These are phyloP conservation scores for Lepidopterella palustris DNA, from an alignment of 495 filamentous ascomycete genomes.

Conservation along the genomic window DNA sequence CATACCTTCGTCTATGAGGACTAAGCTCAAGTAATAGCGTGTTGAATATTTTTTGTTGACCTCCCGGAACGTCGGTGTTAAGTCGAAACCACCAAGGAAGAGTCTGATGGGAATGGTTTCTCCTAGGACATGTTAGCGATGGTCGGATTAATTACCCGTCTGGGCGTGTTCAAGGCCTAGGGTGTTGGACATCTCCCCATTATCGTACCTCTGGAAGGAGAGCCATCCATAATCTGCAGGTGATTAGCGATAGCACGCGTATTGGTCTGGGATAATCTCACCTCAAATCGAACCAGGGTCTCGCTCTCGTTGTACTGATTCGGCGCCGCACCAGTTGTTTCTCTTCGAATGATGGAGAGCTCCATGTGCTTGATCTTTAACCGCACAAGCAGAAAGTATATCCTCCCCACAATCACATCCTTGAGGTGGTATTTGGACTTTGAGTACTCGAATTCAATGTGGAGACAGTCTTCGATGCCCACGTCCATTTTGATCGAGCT, in stretches of 20 bases:
- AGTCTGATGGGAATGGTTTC: constrained; percentile 98
- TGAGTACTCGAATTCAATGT: constrained; percentile 99
- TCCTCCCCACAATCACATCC: constrained; percentile 97
- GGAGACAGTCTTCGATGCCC: constrained; percentile 97
- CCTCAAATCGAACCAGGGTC: constrained; percentile 95
- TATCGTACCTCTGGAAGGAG: constrained; percentile 74
- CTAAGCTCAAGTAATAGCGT: constrained; percentile 92
- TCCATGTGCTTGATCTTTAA: constrained; percentile 99
- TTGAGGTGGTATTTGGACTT: constrained; percentile 99
- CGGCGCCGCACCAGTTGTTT: constrained; percentile 96
- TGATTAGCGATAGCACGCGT: background rate
- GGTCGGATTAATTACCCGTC: constrained; percentile 4
- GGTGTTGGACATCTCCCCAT: background rate
- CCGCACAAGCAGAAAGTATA: constrained; percentile 96
- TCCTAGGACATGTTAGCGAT: constrained; percentile 44
- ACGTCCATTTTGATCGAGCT: constrained; percentile 99
- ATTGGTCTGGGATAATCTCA: constrained; percentile 32
- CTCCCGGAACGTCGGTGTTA: constrained; percentile 97
- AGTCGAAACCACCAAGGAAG: constrained; percentile 95
- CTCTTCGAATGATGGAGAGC: constrained; percentile 90
- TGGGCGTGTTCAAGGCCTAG: background rate
- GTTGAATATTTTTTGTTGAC: constrained; percentile 99
- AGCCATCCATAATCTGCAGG: constrained; percentile 93
- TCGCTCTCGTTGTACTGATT: constrained; percentile 99
- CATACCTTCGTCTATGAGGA: constrained; percentile 91